Conservation (phyloP, 2,329 filamentous ascomycete genomes). For the Simplicillium sp. region DNA sequence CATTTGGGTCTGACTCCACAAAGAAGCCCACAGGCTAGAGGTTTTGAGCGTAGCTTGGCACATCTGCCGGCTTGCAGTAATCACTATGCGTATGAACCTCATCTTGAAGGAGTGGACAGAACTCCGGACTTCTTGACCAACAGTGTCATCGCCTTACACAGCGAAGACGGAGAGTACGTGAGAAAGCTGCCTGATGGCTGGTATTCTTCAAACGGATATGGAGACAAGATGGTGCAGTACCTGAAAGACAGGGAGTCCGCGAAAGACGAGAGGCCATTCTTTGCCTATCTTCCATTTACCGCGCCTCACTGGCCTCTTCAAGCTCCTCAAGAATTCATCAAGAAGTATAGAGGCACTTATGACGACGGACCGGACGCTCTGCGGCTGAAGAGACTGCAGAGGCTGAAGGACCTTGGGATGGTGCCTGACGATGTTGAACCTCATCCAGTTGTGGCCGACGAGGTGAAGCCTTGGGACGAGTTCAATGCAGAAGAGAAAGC, state of each 20-base stretch:
- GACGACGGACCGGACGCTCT: slow-evolving; percentile 39
- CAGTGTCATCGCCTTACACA: slow-evolving; percentile 18
- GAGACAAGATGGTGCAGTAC: slow-evolving; percentile 42
- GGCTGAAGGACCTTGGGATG: slow-evolving; percentile 29
- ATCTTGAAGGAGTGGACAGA: slow-evolving; percentile 24
- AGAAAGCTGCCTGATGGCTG: slow-evolving; percentile 35
- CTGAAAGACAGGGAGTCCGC: slow-evolving; percentile 23
- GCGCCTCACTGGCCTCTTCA: slow-evolving; percentile 42
- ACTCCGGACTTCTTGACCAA: slow-evolving; percentile 15
- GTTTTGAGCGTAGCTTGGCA: slow-evolving; percentile 50
- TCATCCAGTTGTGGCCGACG: slow-evolving; percentile 2
- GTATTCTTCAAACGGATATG: slow-evolving; percentile 45
- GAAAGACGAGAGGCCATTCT: slow-evolving; percentile 33
- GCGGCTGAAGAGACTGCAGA: slow-evolving; percentile 29
- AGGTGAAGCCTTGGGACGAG: slow-evolving; percentile 9
- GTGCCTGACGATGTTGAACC: slow-evolving; percentile 20
- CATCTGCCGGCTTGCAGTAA: slow-evolving; percentile 51
- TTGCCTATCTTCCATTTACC: slow-evolving; percentile 48
- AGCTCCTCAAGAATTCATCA: slow-evolving; percentile 32
- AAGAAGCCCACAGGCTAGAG: slow-evolving; percentile 42
- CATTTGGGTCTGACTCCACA: slow-evolving; percentile 51
- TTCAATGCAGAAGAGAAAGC: slow-evolving; percentile 7
- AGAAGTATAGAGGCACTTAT: slow-evolving; percentile 38
- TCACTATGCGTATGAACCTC: slow-evolving; percentile 38
- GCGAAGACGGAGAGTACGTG: slow-evolving; percentile 14